A percentile compares a stretch with the other conserved stretches of the same genome.
Evolutionary conservation across 345 rosid genomes (phyloP).

Genomic region (Hirschfeldia incana): DNA sequence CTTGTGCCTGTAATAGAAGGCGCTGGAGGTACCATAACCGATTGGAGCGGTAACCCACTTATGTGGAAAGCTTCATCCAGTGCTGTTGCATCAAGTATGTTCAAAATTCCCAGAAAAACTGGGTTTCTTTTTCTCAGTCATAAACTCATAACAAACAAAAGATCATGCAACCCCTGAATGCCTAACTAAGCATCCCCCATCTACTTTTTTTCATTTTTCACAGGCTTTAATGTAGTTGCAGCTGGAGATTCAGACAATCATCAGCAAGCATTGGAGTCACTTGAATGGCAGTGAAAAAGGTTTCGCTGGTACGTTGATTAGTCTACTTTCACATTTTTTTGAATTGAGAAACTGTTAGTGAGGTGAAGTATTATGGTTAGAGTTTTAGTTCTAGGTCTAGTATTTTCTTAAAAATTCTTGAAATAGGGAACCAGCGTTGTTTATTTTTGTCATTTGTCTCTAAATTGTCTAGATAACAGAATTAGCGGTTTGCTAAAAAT

Average conservation of each 20-base stretch:
- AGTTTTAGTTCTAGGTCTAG: neutral
- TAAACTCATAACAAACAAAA: constrained; percentile 6
- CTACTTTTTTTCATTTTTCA: constrained; percentile 5
- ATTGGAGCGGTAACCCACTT: constrained; percentile 71
- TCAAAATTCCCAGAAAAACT: neutral
- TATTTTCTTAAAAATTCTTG: neutral
- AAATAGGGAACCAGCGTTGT: constrained; percentile 35
- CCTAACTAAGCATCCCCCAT: constrained; percentile 1
- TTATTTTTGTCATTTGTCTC: constrained; percentile 31
- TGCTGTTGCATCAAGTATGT: constrained; percentile 60
- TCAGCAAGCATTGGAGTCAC: constrained; percentile 41
- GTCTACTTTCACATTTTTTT: constrained; percentile 1
- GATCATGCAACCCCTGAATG: neutral
- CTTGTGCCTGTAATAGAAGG: constrained; percentile 90
- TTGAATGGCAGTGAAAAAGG: constrained; percentile 39
- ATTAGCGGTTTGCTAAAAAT: constrained; percentile 35
- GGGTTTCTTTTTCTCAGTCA: neutral
- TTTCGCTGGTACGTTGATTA: constrained; percentile 21
- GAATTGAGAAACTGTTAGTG: constrained; percentile 9
- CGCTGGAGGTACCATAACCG: constrained; percentile 86
- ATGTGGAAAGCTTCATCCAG: constrained; percentile 76
- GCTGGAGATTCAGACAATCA: constrained; percentile 59
- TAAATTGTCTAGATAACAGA: constrained; percentile 26
- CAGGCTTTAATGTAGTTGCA: constrained; percentile 83
- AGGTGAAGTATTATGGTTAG: constrained; percentile 3